These are phyloP conservation scores for Wickerhamiella musiphila DNA, from an alignment of 805 yeast genomes.

Conservation along the genomic window DNA sequence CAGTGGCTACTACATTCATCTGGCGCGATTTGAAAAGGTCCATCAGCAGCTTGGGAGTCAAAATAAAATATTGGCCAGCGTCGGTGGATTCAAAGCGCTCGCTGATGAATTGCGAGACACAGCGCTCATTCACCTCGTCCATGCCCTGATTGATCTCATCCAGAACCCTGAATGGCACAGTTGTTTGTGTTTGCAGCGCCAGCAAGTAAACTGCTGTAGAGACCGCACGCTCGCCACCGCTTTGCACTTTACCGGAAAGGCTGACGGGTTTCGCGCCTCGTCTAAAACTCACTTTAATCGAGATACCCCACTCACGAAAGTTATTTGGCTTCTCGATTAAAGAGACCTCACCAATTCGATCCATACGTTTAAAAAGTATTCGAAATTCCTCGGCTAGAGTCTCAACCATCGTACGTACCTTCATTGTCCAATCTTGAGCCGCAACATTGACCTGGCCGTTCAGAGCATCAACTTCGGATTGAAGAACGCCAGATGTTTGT, in stretches of 20 bases:
- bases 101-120: constrained; percentile 73
- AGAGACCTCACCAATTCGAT: no score
- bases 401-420: no score
- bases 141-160: constrained; percentile 98
- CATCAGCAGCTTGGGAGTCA: constrained; percentile 80
- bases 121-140: constrained; percentile 85
- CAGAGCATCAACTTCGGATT: no score
- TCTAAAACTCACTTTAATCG: constrained; percentile 73
- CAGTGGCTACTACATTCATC: no score
- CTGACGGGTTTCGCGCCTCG: constrained; percentile 52
- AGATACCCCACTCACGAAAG: constrained; percentile 64
- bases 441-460: no score
- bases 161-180: constrained; percentile 84
- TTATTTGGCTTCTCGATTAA: no score
- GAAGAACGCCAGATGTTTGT: no score
- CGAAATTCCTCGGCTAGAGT: no score
- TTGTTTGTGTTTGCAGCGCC: constrained; percentile 74
- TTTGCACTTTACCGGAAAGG: constrained; percentile 74
- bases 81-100: constrained; percentile 47
- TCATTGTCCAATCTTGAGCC: no score
- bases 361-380: no score
- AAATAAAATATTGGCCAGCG: constrained; percentile 69
- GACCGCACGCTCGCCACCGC: constrained; percentile 96
- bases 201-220: constrained; percentile 81
- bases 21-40: no score